phyloP scores from a whole-genome alignment of 352 stramenopile genomes.

The Pythium volutum region DNA sequence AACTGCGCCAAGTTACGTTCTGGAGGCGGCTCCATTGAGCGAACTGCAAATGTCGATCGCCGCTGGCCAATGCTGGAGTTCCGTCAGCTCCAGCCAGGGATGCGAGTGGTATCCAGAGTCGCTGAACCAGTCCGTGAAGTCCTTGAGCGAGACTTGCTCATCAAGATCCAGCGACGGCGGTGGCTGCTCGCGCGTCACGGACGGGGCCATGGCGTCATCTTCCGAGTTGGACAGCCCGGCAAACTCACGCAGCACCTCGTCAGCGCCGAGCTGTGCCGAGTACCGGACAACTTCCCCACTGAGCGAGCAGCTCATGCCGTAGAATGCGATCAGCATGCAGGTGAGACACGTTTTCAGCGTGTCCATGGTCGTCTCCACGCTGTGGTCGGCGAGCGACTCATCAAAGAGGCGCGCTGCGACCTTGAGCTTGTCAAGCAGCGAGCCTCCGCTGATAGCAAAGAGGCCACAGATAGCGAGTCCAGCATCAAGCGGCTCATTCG shows the following conservation, averaged over 20 bases:
- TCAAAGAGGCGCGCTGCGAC: slow-evolving; percentile 22
- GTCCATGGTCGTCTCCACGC: slow-evolving; percentile 43
- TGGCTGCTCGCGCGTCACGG: neutral
- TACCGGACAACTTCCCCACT: slow-evolving; percentile 69
- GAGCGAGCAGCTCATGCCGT: slow-evolving; percentile 77
- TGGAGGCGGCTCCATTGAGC: neutral
- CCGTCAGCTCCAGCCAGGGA: slow-evolving; percentile 77
- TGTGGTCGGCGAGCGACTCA: slow-evolving; percentile 30
- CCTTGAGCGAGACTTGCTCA: slow-evolving; percentile 47
- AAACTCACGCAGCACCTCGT: slow-evolving; percentile 68
- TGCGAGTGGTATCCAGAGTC: slow-evolving; percentile 59
- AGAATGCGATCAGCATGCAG: slow-evolving; percentile 82
- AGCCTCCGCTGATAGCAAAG: slow-evolving; percentile 65
- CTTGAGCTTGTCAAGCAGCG: slow-evolving; percentile 38
- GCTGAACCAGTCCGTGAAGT: slow-evolving; percentile 79
- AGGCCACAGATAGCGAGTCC: slow-evolving; percentile 54
- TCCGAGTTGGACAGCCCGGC: slow-evolving; percentile 20
- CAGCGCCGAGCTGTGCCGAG: slow-evolving; percentile 62
- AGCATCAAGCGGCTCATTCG: slow-evolving; percentile 52
- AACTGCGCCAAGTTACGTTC: neutral
- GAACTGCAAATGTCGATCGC: slow-evolving; percentile 62
- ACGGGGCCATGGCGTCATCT: slow-evolving; percentile 25
- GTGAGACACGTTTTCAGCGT: slow-evolving; percentile 64
- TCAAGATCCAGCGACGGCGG: slow-evolving; percentile 31
- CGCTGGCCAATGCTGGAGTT: slow-evolving; percentile 75